These are phyloP conservation scores for Physaria fendleri DNA, from an alignment of 345 rosid genomes.

Conservation along the genomic window DNA sequence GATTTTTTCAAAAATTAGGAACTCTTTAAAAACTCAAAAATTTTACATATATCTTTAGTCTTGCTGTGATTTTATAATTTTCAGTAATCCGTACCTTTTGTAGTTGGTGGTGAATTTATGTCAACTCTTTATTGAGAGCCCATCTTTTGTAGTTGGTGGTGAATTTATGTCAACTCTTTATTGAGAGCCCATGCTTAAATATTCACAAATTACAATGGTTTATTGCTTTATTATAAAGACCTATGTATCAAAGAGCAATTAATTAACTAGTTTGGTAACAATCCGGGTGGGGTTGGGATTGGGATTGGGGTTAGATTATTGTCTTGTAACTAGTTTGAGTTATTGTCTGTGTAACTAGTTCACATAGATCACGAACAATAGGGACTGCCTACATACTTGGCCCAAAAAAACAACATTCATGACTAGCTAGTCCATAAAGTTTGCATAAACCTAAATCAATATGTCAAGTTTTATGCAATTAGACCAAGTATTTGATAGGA, in stretches of 20 bases:
- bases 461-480: too few relatives aligned
- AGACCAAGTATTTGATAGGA: too few relatives aligned
- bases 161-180: conserved; percentile 2
- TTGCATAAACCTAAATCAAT: too few relatives aligned
- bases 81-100: neutral
- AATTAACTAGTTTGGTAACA: conserved; percentile 10
- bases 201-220: neutral
- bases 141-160: conserved; percentile 12
- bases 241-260: conserved; percentile 13
- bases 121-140: neutral
- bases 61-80: neutral
- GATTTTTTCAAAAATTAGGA: too few relatives aligned
- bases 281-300: conserved; percentile 13
- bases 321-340: conserved; percentile 20
- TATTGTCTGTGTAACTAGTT: neutral
- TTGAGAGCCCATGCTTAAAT: neutral
- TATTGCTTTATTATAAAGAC: conserved; percentile 3
- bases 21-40: too few relatives aligned
- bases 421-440: too few relatives aligned
- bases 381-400: conserved; percentile 16
- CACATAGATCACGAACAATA: conserved; percentile 1
- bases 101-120: neutral
- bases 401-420: conserved; percentile 8
- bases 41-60: neutral
- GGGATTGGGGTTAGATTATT: conserved; percentile 12